phyloP scores from a whole-genome alignment of 2,329 filamentous ascomycete genomes.

The Malbranchea zuffiana region DNA sequence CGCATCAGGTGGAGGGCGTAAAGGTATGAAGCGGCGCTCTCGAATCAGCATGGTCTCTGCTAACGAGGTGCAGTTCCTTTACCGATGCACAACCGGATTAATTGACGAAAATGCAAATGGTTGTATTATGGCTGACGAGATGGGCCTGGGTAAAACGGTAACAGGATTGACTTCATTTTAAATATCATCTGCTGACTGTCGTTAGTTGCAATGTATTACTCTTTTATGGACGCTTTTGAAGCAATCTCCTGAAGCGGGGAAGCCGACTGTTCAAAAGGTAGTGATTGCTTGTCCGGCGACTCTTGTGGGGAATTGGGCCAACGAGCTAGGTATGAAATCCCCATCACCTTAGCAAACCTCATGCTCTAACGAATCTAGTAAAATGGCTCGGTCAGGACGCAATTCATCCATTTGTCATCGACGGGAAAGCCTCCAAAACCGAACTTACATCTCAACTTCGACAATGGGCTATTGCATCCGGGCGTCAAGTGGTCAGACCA shows the following conservation, averaged over 20 bases:
- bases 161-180: neutral
- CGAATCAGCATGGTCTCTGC: constrained; percentile 2
- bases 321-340: constrained; percentile 61
- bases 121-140: constrained; percentile 99
- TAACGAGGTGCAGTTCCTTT: constrained; percentile 57
- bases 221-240: constrained; percentile 95
- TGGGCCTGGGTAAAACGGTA: constrained; percentile 89
- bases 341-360: neutral
- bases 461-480: constrained; percentile 87
- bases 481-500: constrained; percentile 78
- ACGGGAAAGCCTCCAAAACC: constrained; percentile 91
- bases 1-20: constrained; percentile 95
- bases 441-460: constrained; percentile 81
- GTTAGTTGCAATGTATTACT: constrained; percentile 74
- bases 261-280: constrained; percentile 85
- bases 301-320: constrained; percentile 95
- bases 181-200: constrained; percentile 10
- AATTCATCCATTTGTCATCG: constrained; percentile 85
- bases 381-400: constrained; percentile 95
- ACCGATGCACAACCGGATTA: constrained; percentile 86
- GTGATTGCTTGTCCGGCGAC: constrained; percentile 95
- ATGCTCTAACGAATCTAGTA: constrained; percentile 32
- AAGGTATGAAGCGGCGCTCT: constrained; percentile 41
- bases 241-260: constrained; percentile 91
- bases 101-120: constrained; percentile 88